Conservation (phyloP, 164 flowering plant species). For the Vitis cinerea region DNA sequence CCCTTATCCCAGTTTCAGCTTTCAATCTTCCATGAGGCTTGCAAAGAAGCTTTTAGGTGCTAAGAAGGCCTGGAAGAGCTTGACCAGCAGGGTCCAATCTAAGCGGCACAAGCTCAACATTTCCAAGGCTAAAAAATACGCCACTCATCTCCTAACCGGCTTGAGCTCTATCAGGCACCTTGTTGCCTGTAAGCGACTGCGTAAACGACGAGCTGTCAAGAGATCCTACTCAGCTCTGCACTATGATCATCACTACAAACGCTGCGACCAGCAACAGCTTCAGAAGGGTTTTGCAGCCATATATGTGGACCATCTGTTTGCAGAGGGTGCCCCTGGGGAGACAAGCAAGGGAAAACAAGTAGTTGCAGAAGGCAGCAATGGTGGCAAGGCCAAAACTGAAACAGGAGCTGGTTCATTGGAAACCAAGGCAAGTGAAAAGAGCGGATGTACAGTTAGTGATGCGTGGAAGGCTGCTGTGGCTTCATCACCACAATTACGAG, state of each 20-base stretch:
- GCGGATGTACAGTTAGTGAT: conserved; percentile 24
- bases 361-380: not conserved
- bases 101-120: conserved; percentile 16
- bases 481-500: conserved; percentile 31
- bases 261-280: not conserved
- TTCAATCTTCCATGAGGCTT: conserved; percentile 11
- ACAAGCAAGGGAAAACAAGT: conserved; percentile 16
- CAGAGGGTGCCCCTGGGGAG: conserved; percentile 1
- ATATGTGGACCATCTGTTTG: conserved; percentile 37
- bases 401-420: no score
- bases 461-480: conserved; percentile 37
- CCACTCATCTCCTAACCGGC: conserved; percentile 12
- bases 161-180: conserved; percentile 7
- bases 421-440: not conserved
- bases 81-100: conserved; percentile 26
- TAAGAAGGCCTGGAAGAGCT: conserved; percentile 36
- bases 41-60: conserved; percentile 33
- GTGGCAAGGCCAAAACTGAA: not conserved
- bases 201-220: no score
- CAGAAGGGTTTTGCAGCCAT: conserved; percentile 14
- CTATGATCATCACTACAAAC: conserved; percentile 2
- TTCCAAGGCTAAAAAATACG: conserved; percentile 20
- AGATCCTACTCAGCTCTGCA: no score
- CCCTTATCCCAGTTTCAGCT: not conserved
- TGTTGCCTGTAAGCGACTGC: conserved; percentile 14